Base-by-base conservation (phyloP, 495 filamentous ascomycete genomes). In the Aspergillus diversus region DNA sequence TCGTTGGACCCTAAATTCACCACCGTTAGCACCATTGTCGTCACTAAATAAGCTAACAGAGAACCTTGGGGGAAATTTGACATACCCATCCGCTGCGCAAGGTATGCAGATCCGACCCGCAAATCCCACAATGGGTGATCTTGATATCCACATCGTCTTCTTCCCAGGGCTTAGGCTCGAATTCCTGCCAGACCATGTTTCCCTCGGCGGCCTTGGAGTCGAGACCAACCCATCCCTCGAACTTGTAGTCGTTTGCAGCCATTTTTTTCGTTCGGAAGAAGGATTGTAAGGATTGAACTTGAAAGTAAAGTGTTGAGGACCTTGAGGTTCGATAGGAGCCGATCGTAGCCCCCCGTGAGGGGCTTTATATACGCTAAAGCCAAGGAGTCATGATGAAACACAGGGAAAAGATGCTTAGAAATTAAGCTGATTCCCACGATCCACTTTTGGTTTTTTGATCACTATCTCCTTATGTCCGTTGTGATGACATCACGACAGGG, bases 141-240 rank as follows among this genome's bases (percentile, higher is more conserved):
- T 73, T 71, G 63, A 74, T 72, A 57, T 74, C 71, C 46, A 94
- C 79, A 72, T 93, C 89, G 63, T 83, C 86, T 67, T 92, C 89
- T 32, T 87, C 83, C 83, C 87, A 92, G 7, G 80, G 75, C 80
- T 94, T 95, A 15, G 89, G 90, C 72, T 89, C 83, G 66, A 84
- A 93, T 64, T 84, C 73, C 61, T 82, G 76, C 86, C 89, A 92
- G 51, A 79, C 72, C 81, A 93, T 88, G 16, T 91, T 89, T 33
- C 90, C 90, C 8, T 92, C 70, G 53, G 76, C 82, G 12, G 71
- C 48, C 7, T 21, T 32, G 42, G 62, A 16, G 52, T 87, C 81
- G 48, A 84, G 73, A 66, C 85, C 91, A 63, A 93, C 69, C 91
- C 91, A 93, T 61, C 92, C 90, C 65, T 87, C 73, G 71, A 93